These are phyloP conservation scores for Neltuma alba DNA, from an alignment of 306 rosid genomes.

Conservation along the genomic window DNA sequence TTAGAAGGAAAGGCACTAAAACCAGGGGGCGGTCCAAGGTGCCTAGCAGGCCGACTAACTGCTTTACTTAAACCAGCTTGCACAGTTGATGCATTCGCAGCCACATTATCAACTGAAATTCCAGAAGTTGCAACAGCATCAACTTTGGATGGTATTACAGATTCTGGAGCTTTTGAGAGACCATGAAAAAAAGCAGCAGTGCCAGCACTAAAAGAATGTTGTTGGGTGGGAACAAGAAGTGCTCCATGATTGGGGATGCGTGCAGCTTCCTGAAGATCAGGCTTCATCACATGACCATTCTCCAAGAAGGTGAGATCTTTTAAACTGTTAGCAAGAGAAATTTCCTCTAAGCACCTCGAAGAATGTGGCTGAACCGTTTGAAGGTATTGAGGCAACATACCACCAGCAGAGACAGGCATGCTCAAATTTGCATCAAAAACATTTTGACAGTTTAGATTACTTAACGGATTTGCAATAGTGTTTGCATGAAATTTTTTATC, in stretches of 20 bases:
- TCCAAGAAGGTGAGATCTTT: conserved; percentile 68
- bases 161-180: conserved; percentile 55
- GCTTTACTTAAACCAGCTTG: conserved; percentile 54
- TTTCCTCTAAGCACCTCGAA: conserved; percentile 58
- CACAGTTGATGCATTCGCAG: conserved; percentile 40
- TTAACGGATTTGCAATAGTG: conserved; percentile 38
- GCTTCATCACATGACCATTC: conserved; percentile 64
- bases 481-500: conserved; percentile 44
- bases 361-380: conserved; percentile 60
- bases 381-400: conserved; percentile 52
- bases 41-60: conserved; percentile 87
- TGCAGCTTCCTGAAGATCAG: conserved; percentile 51
- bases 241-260: conserved; percentile 39
- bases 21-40: conserved; percentile 96
- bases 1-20: conserved; percentile 68
- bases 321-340: conserved; percentile 56
- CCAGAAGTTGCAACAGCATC: conserved; percentile 54
- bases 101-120: conserved; percentile 37
- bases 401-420: conserved; percentile 47
- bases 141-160: conserved; percentile 46
- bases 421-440: conserved; percentile 44
- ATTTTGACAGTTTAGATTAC: conserved; percentile 44
- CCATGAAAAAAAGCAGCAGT: conserved; percentile 41
- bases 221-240: conserved; percentile 58
- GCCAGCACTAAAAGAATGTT: conserved; percentile 49